phyloP scores from a whole-genome alignment of 768 basidiomycete genomes.

The Xanthoconium stramineum region DNA sequence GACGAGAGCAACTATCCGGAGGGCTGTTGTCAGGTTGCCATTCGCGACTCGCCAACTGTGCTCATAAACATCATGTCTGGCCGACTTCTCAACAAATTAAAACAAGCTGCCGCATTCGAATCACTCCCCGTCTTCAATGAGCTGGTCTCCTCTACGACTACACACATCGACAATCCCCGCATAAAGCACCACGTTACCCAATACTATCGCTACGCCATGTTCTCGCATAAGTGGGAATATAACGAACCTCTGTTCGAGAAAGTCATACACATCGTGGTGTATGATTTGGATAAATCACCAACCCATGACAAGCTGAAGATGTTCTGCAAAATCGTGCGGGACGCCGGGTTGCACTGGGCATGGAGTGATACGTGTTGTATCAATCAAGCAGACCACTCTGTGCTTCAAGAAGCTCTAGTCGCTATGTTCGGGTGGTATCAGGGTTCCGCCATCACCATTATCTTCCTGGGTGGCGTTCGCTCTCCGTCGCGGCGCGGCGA shows the following conservation, averaged over 20 bases:
- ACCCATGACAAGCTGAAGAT: not conserved
- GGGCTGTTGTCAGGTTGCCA: not conserved
- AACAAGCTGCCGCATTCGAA: not conserved
- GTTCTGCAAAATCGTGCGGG: not conserved
- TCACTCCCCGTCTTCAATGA: not conserved
- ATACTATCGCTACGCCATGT: not conserved
- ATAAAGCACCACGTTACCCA: not conserved
- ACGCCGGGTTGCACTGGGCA: not conserved
- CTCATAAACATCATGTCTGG: not conserved
- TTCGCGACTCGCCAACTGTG: not conserved
- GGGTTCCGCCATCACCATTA: not conserved
- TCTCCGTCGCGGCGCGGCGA: not conserved
- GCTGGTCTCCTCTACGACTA: not conserved
- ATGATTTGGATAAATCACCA: not conserved
- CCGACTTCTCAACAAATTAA: not conserved
- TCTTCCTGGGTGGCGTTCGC: not conserved
- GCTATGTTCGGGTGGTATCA: not conserved
- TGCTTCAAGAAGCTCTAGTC: not conserved
- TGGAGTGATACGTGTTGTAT: conserved; percentile 2
- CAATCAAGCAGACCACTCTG: not conserved
- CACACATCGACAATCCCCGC: not conserved
- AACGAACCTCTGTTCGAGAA: not conserved
- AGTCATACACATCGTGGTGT: not conserved
- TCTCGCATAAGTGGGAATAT: not conserved
- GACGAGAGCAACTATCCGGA: not conserved